Evolutionary conservation across 2,329 filamentous ascomycete species (phyloP), one percentile per base, ranked within the genome.

Genomic region (Macrophomina tecta): DNA sequence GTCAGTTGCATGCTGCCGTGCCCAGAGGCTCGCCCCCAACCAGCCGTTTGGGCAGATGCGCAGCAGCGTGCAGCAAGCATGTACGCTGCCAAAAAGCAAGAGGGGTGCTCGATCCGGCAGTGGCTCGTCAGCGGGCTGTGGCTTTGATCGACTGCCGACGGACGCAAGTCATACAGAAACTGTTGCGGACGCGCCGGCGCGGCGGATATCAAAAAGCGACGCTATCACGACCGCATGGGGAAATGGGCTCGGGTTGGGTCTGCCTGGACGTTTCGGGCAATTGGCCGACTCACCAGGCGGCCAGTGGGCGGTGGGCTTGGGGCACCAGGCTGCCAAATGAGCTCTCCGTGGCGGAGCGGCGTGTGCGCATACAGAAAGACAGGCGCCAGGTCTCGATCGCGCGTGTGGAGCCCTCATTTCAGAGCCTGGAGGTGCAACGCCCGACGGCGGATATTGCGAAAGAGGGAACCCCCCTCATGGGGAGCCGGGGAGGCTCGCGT

Each of bases 361-460:
- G 45, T 30, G 58, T 62, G 58, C 42, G 32, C 58, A 9, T 62
- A 45, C 58, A 62, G 58, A 48, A 46, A 38, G 58, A 62, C 7
- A 30, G 45, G 18, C n/a, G 32, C 32, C 58, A 16, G 58, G 58
- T 62, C 58, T 62, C 58, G 58, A 62, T 62, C 58, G 52, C 34
- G 52, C 32, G 30, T 62, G 58, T 62, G 58, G 58, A 62, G 32
- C 42, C 58, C 45, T 62, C 42, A 62, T 49, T 49, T 62, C 45
- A 49, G 40, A 32, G 32, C 23, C 8, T n/a, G 42, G 23, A 45
- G n/a, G 58, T 62, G 58, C 58, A 49, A 62, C 58, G 58, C 42
- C 45, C n/a, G 32, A 49, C 58, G 58, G 58, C 32, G 58, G 30
- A 62, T 49, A 62, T 62, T 61, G 58, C 58, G 42, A 62, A 62